Conservation (phyloP, 2,329 filamentous ascomycete species). For the Colletotrichum sp. region DNA sequence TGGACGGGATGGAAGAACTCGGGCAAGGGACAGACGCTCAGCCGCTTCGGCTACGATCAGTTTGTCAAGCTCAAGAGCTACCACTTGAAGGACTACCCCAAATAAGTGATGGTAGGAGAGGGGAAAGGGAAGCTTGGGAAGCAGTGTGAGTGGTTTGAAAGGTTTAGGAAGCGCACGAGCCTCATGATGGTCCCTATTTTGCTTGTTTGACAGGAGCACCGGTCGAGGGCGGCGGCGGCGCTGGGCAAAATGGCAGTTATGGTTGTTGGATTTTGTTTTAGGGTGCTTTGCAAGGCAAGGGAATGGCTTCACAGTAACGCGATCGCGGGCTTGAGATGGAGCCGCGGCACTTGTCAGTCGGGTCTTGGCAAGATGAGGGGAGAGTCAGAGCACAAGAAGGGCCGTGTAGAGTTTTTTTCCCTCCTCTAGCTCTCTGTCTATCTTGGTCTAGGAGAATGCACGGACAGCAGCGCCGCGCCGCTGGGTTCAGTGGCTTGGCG, state of each 20-base stretch:
- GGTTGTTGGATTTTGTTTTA: background rate
- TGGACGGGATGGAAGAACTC: slow-evolving; percentile 99
- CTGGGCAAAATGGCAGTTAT: background rate
- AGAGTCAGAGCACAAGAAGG: background rate
- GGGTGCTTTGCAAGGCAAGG: background rate
- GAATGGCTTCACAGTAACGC: background rate
- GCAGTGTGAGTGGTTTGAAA: background rate
- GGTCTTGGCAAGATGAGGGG: background rate
- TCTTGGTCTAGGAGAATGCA: background rate
- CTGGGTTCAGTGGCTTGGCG: background rate
- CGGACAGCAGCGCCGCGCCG: background rate
- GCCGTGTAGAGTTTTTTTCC: background rate
- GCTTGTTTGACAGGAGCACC: background rate
- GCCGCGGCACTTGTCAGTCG: background rate
- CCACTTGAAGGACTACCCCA: slow-evolving; percentile 84
- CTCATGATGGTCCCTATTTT: background rate
- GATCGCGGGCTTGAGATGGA: background rate
- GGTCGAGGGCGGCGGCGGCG: background rate
- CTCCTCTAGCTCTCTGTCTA: background rate
- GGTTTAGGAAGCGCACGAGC: background rate
- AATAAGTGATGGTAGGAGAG: slow-evolving; percentile 41
- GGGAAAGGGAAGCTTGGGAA: background rate
- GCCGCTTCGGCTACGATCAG: slow-evolving; percentile 90
- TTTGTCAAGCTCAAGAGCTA: slow-evolving; percentile 97
- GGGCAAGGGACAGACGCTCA: slow-evolving; percentile 88